Evolutionary conservation across 495 filamentous ascomycete species (phyloP), one percentile per base, ranked within the genome.

Genomic region (Penicillium antarcticum): DNA sequence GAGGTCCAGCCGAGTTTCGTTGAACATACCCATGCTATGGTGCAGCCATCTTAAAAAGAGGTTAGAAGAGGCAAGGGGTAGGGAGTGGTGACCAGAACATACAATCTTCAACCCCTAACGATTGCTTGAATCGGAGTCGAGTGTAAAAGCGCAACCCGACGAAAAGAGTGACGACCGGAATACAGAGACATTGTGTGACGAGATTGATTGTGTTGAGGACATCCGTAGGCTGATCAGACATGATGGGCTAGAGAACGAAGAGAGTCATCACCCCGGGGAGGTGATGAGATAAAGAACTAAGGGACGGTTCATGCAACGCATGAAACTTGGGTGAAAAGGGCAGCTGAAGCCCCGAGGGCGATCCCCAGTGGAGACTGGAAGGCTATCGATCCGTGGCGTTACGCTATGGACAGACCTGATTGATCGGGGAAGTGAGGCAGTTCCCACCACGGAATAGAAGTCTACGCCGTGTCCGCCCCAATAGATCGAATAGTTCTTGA

Each of bases 101-200:
- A 75, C 73, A 67, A 56, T 79, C 75, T 55, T 79, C 74, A 46
- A 68, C 34, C 3, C 60, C 60, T 3, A 73, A 53, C 14, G 49
- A 53, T 21, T 70, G 68, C 29, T 65, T 68, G 29, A 76, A 73
- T 7, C 61, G 63, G 7, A 55, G 46, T 39, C 72, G 68, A n/a
- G 67, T 65, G 39, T 63, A 66, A 17, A 73, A 63, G 4, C 76
- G 70, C 21, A 74, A 44, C 1, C 43, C 46, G 13, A 78, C 62
- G 37, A 76, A 71, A 1, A 71, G 26, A 12, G 68, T 62, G 16
- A 69, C 60, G 36, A 79, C 63, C 1, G 66, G 65, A 37, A 79
- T 67, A 53, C 71, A 78, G n/a, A 79, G 57, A 29, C 58, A 63
- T 56, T 79, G 73, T 10, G 70, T 73, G 32, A 74, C 66, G 1